Percentiles rank a stretch among this genome's conserved stretches.
phyloP scores from a whole-genome alignment of 2,329 filamentous ascomycete species.

The Biscogniauxia mediterranea region DNA sequence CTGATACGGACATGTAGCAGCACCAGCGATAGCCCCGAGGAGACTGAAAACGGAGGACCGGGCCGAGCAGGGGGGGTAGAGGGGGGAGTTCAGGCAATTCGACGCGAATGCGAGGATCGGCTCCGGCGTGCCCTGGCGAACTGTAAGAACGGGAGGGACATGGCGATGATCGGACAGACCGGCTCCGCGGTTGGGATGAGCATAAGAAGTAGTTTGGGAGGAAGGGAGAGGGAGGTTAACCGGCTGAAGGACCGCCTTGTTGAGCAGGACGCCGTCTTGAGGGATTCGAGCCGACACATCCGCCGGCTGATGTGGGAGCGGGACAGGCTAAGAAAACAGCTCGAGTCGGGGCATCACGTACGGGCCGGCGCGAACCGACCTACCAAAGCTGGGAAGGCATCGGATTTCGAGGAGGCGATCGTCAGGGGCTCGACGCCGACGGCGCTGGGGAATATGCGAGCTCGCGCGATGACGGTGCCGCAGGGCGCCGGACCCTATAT shows the following conservation, averaged over 20 bases:
- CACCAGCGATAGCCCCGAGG: constrained; percentile 3
- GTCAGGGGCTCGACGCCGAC: background rate
- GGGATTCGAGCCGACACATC: constrained; percentile 12
- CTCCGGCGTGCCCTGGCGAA: background rate
- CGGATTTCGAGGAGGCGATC: background rate
- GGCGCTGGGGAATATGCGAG: background rate
- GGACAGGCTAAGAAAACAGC: constrained; percentile 11
- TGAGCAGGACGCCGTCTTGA: constrained; percentile 18
- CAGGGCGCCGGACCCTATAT: background rate
- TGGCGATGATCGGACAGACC: background rate
- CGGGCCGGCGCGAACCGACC: background rate
- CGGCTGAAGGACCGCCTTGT: constrained; percentile 3
- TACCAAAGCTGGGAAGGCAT: background rate
- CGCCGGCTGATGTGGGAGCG: constrained; percentile 15
- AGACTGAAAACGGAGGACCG: background rate
- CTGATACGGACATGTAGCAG: constrained; percentile 9
- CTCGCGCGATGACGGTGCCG: background rate
- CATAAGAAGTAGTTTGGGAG: background rate
- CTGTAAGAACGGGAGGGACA: background rate
- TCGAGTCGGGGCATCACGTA: constrained; percentile 1
- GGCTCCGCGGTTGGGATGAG: background rate
- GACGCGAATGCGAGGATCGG: background rate
- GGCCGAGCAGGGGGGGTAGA: background rate
- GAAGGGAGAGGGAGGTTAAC: background rate
- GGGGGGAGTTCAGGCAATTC: background rate